A percentile compares a stretch with the other conserved stretches of the same genome.
Conservation (phyloP, 768 basidiomycete species). For the Lanmaoa pseudosensibilis region DNA sequence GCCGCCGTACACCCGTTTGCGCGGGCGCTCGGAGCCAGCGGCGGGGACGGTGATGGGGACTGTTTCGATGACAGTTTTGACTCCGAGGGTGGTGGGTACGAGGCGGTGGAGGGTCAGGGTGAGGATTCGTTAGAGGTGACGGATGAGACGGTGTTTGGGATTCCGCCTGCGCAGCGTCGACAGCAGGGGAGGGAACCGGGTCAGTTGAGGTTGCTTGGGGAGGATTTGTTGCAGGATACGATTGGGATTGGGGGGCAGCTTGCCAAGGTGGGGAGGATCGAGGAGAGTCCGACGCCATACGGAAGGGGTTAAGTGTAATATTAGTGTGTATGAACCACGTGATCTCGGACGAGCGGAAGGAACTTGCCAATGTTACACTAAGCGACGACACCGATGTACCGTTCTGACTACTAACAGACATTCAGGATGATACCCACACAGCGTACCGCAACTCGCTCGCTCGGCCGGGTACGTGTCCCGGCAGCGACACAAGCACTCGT, state of each 20-base stretch:
- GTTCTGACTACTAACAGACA: no score
- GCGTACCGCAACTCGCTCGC: conserved; percentile 27
- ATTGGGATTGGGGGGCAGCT: conserved; percentile 58
- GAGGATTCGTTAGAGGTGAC: conserved; percentile 30
- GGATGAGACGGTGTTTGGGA: conserved; percentile 75
- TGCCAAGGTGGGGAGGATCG: conserved; percentile 47
- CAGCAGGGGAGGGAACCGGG: conserved; percentile 27
- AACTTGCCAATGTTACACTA: conserved; percentile 5
- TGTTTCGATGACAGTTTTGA: conserved; percentile 55
- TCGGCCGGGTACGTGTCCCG: conserved; percentile 22
- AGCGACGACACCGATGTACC: no score
- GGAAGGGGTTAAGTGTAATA: conserved; percentile 16
- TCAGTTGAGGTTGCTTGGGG: conserved; percentile 58
- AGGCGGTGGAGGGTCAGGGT: conserved; percentile 4
- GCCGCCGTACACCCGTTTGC: conserved; percentile 64
- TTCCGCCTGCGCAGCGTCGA: conserved; percentile 50
- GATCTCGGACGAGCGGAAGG: conserved; percentile 25
- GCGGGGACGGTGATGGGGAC: conserved; percentile 41
- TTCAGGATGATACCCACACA: conserved; percentile 32
- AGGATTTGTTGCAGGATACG: conserved; percentile 62
- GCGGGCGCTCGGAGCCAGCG: conserved; percentile 29
- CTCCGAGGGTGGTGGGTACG: conserved; percentile 42
- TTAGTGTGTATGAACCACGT: conserved; percentile 13
- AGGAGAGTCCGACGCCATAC: conserved; percentile 67
- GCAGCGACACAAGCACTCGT: conserved; percentile 7